Base-by-base conservation (phyloP, 2,329 filamentous ascomycete genomes). In the Colletotrichum tamarilloi region DNA sequence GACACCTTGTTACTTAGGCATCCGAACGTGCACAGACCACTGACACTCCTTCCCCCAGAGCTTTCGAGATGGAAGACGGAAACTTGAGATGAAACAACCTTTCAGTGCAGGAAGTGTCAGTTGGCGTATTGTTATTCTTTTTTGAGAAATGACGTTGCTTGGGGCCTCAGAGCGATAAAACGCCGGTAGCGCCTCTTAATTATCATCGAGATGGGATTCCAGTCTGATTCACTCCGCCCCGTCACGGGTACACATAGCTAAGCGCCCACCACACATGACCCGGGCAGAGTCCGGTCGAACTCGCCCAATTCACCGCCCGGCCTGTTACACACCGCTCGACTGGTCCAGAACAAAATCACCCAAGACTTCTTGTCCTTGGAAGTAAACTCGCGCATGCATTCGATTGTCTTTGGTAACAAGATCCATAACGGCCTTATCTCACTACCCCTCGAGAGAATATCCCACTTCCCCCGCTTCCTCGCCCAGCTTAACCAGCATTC, bases 401-500 rank as follows among this genome's bases (percentile, higher is more conserved):
- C 24, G 22, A 16, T 56, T 46, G 19, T n/a, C 56, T 65, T 38
- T 53, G 1, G 55, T 49, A 66, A 53, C 28, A 59, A 59, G 58
- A 38, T 64, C 59, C 70, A 66, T 62, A 32, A 52, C 42, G 8
- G 19, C 16, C 56, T 60, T 73, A 67, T 60, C 22, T 65, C 11
- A 58, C 66, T 67, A 75, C 62, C 71, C 91, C 74, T 87, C 80
- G 73, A 91, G 84, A 26, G 90, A 92, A 78, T 86, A 95, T 22
- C 91, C 92, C 42, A 93, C 89, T 76, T 91, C 86, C 26, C 87
- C 88, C 77, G 86, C 89, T 77, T 87, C 87, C 69, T 81, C 83
- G 16, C 92, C 93, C 86, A 94, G 83, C 74, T 86, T 85, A 52
- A 94, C 85, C 72, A 94, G 82, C 63, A 89, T 86, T 72, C 85